phyloP scores from a whole-genome alignment of 192 early-diverging fungal genomes.

The Coemansia sp. region DNA sequence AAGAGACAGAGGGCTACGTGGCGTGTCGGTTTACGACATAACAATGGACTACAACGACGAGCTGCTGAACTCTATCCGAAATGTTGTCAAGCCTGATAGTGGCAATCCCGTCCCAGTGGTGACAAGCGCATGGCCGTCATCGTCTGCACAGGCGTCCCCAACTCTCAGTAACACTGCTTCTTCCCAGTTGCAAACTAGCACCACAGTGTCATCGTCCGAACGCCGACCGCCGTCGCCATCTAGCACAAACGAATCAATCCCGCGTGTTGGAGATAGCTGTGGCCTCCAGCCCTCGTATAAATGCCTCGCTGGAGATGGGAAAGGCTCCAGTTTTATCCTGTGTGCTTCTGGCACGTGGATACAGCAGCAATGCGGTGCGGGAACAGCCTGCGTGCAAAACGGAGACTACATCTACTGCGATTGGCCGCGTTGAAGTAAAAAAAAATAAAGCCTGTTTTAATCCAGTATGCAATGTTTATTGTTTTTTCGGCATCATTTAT shows the following conservation, averaged over 20 bases:
- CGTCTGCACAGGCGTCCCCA: neutral
- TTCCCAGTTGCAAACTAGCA: neutral
- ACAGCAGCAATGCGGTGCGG: constrained; percentile 33
- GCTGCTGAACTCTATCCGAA: constrained; percentile 46
- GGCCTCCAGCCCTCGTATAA: constrained; percentile 15
- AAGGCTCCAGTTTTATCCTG: constrained; percentile 18
- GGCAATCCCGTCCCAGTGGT: neutral
- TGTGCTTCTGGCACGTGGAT: constrained; percentile 40
- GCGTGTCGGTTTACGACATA: constrained; percentile 61
- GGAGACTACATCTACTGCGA: constrained; percentile 39
- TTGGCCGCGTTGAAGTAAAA: constrained; percentile 25
- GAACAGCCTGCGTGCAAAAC: constrained; percentile 41
- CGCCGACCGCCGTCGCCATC: neutral
- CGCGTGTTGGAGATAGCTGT: constrained; percentile 21
- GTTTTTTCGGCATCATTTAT: neutral
- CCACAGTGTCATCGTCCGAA: neutral
- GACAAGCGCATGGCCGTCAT: neutral
- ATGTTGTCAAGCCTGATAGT: constrained; percentile 5
- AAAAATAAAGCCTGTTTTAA: neutral
- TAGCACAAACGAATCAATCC: neutral
- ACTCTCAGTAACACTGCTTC: neutral
- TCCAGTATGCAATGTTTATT: neutral
- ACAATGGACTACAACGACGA: constrained; percentile 56
- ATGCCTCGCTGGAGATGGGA: constrained; percentile 29
- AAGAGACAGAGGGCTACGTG: constrained; percentile 53